A percentile compares a stretch with the other conserved stretches of the same genome.
These are phyloP conservation scores for Mortierella sp. DNA, from an alignment of 371 early-diverging fungal genomes.

Conservation along the genomic window DNA sequence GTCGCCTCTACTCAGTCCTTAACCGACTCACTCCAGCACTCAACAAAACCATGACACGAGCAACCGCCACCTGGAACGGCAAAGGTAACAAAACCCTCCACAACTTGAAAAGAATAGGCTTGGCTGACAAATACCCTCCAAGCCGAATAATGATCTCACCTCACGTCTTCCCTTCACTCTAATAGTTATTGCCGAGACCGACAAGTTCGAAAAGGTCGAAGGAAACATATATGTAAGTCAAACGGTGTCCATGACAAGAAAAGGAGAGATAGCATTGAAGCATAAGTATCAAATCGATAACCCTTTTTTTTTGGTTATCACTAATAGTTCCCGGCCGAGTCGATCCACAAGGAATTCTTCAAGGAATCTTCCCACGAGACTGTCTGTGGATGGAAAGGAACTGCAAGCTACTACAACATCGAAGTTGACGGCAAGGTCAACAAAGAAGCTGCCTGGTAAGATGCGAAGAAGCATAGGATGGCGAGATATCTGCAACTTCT, in stretches of 20 bases:
- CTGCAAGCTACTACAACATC: slow-evolving; percentile 11
- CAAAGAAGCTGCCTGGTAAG: slow-evolving; percentile 19
- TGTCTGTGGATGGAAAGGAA: slow-evolving; percentile 15
- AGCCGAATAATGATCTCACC: too few relatives aligned
- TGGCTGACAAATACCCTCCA: too few relatives aligned
- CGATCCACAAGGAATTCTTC: slow-evolving; percentile 14
- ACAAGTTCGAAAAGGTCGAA: slow-evolving; percentile 12
- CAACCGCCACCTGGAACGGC: slow-evolving; percentile 17
- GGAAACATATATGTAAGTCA: slow-evolving; percentile 13
- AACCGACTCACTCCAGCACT: background rate
- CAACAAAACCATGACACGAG: slow-evolving; percentile 4
- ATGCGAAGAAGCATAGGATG: background rate
- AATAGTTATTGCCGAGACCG: slow-evolving; percentile 17
- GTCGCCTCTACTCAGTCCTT: background rate
- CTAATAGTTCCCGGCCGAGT: slow-evolving; percentile 6
- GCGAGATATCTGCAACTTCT: background rate
- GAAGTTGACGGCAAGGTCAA: slow-evolving; percentile 16
- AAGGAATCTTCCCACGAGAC: slow-evolving; percentile 17
- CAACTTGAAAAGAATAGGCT: background rate
- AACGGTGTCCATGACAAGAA: too few relatives aligned
- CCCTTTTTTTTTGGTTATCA: too few relatives aligned
- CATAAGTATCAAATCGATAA: too few relatives aligned
- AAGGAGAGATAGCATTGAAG: too few relatives aligned
- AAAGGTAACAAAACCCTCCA: background rate
- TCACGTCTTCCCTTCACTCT: too few relatives aligned